Percentiles rank a stretch among this genome's conserved stretches.
Conservation (phyloP, 23 red algal genomes). For the Gracilaria caudata region DNA sequence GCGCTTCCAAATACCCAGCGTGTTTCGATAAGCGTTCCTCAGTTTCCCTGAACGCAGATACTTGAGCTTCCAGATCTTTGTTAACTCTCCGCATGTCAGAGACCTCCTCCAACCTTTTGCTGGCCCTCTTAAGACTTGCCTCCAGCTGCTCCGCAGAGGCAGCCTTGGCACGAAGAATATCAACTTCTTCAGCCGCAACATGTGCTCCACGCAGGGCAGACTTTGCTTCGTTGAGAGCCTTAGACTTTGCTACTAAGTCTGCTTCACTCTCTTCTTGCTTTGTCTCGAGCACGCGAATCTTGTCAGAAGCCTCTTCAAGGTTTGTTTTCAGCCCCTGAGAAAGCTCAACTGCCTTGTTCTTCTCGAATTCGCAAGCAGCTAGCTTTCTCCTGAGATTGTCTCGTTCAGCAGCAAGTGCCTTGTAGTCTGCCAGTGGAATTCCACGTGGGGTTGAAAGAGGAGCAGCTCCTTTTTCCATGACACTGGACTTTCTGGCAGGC, state of each 20-base stretch:
- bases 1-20: conserved; percentile 42
- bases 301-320: conserved; percentile 62
- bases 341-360: conserved; percentile 15
- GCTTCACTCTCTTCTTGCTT: conserved; percentile 9
- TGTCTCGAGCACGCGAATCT: conserved; percentile 23
- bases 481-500: neutral
- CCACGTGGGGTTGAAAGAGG: conserved; percentile 29
- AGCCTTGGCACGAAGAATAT: conserved; percentile 44
- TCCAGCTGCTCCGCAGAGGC: conserved; percentile 39
- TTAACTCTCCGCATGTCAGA: conserved; percentile 31
- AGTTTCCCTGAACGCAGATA: conserved; percentile 40
- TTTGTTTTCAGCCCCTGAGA: conserved; percentile 30
- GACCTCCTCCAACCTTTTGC: conserved; percentile 56
- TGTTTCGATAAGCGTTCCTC: conserved; percentile 50
- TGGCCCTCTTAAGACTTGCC: conserved; percentile 62
- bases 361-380: conserved; percentile 27
- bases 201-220: conserved; percentile 31
- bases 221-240: conserved; percentile 43
- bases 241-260: conserved; percentile 40
- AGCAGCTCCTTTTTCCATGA: neutral
- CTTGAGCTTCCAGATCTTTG: conserved; percentile 59
- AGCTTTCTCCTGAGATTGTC: conserved; percentile 58
- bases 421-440: conserved; percentile 56
- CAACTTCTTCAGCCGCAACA: conserved; percentile 57
- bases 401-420: conserved; percentile 53